Base-by-base conservation (phyloP, 352 stramenopile species). In the Plasmopara halstedii region DNA sequence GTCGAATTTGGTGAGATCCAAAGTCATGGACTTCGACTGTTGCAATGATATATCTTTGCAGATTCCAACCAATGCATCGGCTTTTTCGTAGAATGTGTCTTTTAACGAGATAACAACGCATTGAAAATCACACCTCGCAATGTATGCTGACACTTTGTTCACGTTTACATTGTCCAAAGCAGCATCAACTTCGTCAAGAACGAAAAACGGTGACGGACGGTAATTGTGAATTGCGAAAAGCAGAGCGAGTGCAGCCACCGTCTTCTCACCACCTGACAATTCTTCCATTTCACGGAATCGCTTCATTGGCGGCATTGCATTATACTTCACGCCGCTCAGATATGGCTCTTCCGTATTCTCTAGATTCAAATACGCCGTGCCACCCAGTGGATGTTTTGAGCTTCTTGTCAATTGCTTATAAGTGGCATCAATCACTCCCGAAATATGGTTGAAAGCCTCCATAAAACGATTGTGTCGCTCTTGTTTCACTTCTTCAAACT, bases 111-210 rank as follows among this genome's bases (percentile, higher is more conserved):
- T 98, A 11, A 98, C 94, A 41, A 99, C 91, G 65, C 95, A 98
- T 62, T 99, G 95, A 58, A 98, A 97, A 58, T 96, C 81, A 44
- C 84, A 86, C 46, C 96, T 95, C 15, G 86, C 73, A 46, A 99
- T 97, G 62, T 98, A 99, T 32, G 94, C 97, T 39, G 90, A 97
- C 1, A 99, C 94, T 61, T 99, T 99, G 64, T 97, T 95, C 38
- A 99, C 94, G 62, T 99, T 99, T 43, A 98, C 94, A 56, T 99
- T 99, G 72, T 99, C 97, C 21, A 99, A 67, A 10, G 97, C 97
- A 3, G 96, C 97, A 77, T 99, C 97, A 19, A 99, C 95, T 76
- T 99, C 97, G 65, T 99, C 97, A 64, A 99, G 96, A 15, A 99
- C 95, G 54, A 99, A 99, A 64, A 99, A 99, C 0, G 92, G 92